Evolutionary conservation across 768 basidiomycete species (phyloP).

Genomic region (Kwoniella shandongensis): DNA sequence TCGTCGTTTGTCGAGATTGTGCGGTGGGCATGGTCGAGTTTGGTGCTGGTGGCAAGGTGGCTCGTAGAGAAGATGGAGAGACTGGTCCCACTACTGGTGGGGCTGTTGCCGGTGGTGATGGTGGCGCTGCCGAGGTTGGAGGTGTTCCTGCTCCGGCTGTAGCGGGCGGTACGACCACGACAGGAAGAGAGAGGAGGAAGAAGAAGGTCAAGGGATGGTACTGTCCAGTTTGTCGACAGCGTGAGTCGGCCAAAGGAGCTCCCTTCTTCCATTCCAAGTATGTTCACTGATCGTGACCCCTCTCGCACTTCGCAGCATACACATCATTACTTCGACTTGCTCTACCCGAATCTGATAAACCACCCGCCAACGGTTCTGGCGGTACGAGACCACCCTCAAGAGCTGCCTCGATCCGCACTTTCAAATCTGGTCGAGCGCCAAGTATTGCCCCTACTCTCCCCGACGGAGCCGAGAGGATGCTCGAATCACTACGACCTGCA

Average conservation of each 20-base stretch:
- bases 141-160: slow-evolving; percentile 33
- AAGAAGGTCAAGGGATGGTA: slow-evolving; percentile 96
- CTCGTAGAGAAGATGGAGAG: slow-evolving; percentile 57
- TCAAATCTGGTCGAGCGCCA: slow-evolving; percentile 26
- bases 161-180: slow-evolving; percentile 46
- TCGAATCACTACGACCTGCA: slow-evolving; percentile 46
- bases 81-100: slow-evolving; percentile 47
- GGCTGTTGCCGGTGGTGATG: slow-evolving; percentile 32
- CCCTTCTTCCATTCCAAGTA: background rate
- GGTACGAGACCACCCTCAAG: slow-evolving; percentile 25
- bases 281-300: background rate
- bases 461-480: slow-evolving; percentile 52
- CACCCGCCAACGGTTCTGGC: slow-evolving; percentile 11
- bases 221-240: slow-evolving; percentile 93
- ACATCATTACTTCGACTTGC: slow-evolving; percentile 83
- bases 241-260: slow-evolving; percentile 61
- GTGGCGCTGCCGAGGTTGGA: background rate
- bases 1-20: slow-evolving; percentile 93
- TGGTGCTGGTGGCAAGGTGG: slow-evolving; percentile 82
- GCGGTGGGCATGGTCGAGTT: slow-evolving; percentile 97
- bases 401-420: slow-evolving; percentile 39
- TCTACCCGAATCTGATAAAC: slow-evolving; percentile 43
- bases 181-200: slow-evolving; percentile 66
- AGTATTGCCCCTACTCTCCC: slow-evolving; percentile 50
- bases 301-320: slow-evolving; percentile 62